Base-by-base conservation (phyloP, 306 rosid species). In the Trifolium subterraneum region DNA sequence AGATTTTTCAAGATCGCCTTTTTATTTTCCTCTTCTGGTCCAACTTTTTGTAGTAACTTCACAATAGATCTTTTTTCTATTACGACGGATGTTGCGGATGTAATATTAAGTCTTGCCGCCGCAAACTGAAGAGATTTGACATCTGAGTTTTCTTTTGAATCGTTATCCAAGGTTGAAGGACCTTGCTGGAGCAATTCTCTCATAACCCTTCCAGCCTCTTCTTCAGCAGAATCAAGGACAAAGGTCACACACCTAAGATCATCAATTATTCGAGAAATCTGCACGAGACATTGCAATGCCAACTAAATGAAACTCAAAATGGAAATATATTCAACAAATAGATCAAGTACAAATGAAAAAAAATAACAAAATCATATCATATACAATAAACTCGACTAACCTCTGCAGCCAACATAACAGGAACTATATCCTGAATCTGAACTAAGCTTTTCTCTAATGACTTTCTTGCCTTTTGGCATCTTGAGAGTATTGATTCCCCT, bases 241-340 rank as follows among this genome's bases (percentile, higher is more conserved):
- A 89, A 86, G 27, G 86, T 80, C 42, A 82, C 84, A 56, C 73
- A 62, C 54, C 81, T 77, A 77, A 91, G 90, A 84, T 88, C 88
- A 64, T 84, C 86, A 64, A 85, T 62, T 73, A 89, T 77, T 74
- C 79, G 86, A 82, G 93, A 88, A 80, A 93, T 86, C 97, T 93
- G 93, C 78, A 87, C 56, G 65, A 79, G 70, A 78, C 55, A 78
- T 45, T 68, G 29, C 77, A 85, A 72, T 36, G 76, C 70, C 77
- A 80, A 54, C 56, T 36, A 35, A 61, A 50, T 27, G 29, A 72
- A 74, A 76, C 64, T 70, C 65, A 35, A 58, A 80, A 61, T 42
- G 36, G 6, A 29, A 11, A 60, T 35, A 45, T 31, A 31, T 35
- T 8, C 45, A 47, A 63, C 59, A 33, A 68, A 27, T 25, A 36